Evolutionary conservation across 2,329 filamentous ascomycete species (phyloP), one percentile per base, ranked within the genome.

Genomic region (Penicillium olsonii): DNA sequence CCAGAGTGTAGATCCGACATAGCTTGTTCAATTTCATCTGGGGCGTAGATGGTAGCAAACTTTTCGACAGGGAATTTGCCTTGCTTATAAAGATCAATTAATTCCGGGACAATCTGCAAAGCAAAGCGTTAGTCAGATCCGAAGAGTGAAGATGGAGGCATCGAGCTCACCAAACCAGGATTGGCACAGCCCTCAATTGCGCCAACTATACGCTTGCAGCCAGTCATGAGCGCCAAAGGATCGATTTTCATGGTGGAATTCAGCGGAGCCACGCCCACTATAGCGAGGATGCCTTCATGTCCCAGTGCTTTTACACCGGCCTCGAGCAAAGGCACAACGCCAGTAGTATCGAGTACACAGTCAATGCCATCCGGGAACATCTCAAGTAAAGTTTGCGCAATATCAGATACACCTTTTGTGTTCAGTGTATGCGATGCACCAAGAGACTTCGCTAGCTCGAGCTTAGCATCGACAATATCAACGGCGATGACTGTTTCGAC

Each of bases 341-440:
- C 69, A 4, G 63, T 71, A 5, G 64, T 67, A 31, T 72, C 69
- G 12, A 72, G 44, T 1, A 66, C 59, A 29, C 61, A 57, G 10
- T 62, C 62, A 11, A 67, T 64, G 0, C 63, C 64, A 22, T 53
- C 57, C 0, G 60, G 47, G 41, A 57, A 57, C 5, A 70, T 52
- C 11, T 63, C 56, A 35, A 61, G 55, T 8, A 75, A 44, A 0
- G 56, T 57, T 18, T 59, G 51, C 10, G 60, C 63, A 11, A 74
- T 54, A 42, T 69, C 55, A 0, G 48, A 35, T 4, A 59, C 48
- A 8, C 54, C 50, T 37, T 57, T 66, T 5, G 68, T 65, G 52
- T 75, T 72, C 40, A 77, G 53, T 0, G 59, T 63, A 24, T 72
- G 57, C 11, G 75, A 78, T 3, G 78, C 78, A 19, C 78, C 78